Conservation (phyloP, 345 rosid genomes). For the Melastoma malabathricum region DNA sequence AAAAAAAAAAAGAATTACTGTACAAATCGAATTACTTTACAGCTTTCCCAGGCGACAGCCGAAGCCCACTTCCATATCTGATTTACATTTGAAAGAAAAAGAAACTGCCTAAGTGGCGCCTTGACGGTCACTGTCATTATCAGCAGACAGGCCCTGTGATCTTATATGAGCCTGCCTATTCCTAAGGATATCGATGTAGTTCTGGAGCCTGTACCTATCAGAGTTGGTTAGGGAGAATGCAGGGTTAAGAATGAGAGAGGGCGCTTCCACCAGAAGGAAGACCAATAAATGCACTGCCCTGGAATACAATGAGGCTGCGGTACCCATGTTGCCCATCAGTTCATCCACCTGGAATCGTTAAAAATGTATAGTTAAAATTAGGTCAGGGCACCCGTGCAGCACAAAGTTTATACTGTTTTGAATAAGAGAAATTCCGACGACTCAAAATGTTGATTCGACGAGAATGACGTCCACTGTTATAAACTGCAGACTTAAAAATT, state of each 20-base stretch:
- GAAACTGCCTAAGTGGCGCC: constrained; percentile 2
- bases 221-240: constrained; percentile 85
- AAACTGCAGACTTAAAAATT: no score
- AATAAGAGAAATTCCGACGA: no score
- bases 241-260: constrained; percentile 72
- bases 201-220: constrained; percentile 50
- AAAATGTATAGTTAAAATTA: neutral
- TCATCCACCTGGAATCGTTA: constrained; percentile 46
- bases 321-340: constrained; percentile 53
- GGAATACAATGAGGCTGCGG: constrained; percentile 47
- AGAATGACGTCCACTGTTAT: no score
- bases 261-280: constrained; percentile 86
- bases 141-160: constrained; percentile 41
- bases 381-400: neutral
- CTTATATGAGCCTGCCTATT: constrained; percentile 46
- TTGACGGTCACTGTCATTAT: constrained; percentile 34
- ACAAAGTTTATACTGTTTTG: no score
- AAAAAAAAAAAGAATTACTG: constrained; percentile 73
- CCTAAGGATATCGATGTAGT: constrained; percentile 57
- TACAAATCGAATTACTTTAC: constrained; percentile 42
- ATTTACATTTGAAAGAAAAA: no score
- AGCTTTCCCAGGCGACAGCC: neutral
- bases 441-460: no score
- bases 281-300: constrained; percentile 59
- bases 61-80: no score